These are phyloP conservation scores for Hamamelis virginiana DNA, from an alignment of 164 flowering plant genomes.

Conservation along the genomic window DNA sequence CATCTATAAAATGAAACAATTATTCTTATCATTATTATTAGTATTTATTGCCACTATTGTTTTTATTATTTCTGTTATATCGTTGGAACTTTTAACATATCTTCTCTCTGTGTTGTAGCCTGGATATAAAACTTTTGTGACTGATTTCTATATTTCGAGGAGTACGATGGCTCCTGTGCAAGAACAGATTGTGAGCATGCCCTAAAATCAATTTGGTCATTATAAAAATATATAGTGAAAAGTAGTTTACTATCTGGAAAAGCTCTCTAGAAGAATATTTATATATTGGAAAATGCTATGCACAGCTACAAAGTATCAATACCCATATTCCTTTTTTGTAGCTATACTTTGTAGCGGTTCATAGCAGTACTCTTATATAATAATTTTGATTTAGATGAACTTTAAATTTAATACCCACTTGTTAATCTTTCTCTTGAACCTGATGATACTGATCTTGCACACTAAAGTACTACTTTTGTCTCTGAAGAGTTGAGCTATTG, in stretches of 20 bases:
- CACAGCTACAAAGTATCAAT: too few relatives aligned
- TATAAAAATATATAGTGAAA: neutral
- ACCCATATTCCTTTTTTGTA: too few relatives aligned
- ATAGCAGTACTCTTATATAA: too few relatives aligned
- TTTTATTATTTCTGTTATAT: neutral
- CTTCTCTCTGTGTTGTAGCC: conserved; percentile 2
- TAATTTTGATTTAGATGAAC: neutral
- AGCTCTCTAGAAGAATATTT: neutral
- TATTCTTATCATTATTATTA: too few relatives aligned
- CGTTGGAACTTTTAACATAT: neutral
- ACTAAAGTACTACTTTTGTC: neutral
- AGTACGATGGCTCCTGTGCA: neutral
- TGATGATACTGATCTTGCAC: neutral
- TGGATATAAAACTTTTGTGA: conserved; percentile 8
- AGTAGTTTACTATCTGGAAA: neutral
- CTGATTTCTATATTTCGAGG: conserved; percentile 8
- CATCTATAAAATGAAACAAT: neutral
- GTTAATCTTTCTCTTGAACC: neutral
- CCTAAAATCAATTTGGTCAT: neutral
- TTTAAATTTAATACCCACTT: too few relatives aligned
- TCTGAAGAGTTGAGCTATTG: neutral
- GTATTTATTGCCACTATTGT: too few relatives aligned
- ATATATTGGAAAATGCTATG: too few relatives aligned
- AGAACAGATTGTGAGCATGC: conserved; percentile 9
- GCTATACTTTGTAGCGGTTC: too few relatives aligned